Base-by-base conservation (phyloP, 495 filamentous ascomycete genomes). In the Saxophila tyrrhenica region DNA sequence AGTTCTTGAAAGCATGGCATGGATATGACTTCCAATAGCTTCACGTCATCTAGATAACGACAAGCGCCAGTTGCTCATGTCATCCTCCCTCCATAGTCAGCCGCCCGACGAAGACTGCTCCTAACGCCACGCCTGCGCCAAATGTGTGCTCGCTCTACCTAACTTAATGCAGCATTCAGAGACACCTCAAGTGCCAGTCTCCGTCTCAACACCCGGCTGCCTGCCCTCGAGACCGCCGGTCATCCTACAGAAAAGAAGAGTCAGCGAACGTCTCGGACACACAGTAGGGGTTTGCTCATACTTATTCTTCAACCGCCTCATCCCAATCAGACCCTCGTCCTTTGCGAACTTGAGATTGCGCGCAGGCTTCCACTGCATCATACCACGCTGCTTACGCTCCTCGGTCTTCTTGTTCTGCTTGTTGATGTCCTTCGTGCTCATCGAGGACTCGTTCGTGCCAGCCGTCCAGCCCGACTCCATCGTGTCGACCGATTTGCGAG, bases 351-450 rank as follows among this genome's bases (percentile, higher is more conserved):
- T 77, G 52, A 75, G 69, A 59, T 84, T 82, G 59, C 84, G 67
- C 71, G 83, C 76, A 22, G 84, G 83, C 64, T 78, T 83, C 83
- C 84, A 88, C 65, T 86, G 84, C 82, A 86, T 86, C 60, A 85
- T 54, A 10, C 83, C 84, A 32, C 83, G 70, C 57, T 86, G 82
- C 68, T 84, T 83, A 15, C 84, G 69, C 60, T 84, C 79, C 58
- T 85, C 66, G 22, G 80, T 74, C 50, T 70, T 71, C 66, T 74
- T 75, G 62, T 83, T 84, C 56, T 74, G 69, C 59, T 74, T 74
- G 63, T 81, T 67, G 21, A 58, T 41, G 16, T 62, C 43, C 57
- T 62, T 63, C 44, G 22, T 8, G 10, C 21, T 49, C 41, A 38
- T 39, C 15, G 17, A 15, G 16, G 48, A 44, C 9, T n/a, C 25